Base-by-base conservation (phyloP, 495 filamentous ascomycete genomes). In the Hypoxylon perforatum region DNA sequence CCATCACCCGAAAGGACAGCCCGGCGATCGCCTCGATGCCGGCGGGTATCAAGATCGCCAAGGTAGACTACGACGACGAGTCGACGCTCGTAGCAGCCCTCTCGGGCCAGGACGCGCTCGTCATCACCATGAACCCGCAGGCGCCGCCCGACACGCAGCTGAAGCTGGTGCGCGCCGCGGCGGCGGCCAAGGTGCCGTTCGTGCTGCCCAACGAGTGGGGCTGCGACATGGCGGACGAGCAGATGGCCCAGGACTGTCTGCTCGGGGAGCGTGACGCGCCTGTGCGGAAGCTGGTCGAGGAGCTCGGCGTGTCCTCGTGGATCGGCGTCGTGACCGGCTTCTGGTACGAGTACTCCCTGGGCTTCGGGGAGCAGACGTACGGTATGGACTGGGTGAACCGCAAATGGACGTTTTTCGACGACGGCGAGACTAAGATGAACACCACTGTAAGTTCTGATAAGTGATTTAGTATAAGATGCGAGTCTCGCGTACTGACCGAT, bases 191-290 rank as follows among this genome's bases (percentile, higher is more conserved):
- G 3, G 85, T 91, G 0, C 76, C 76, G 0, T 89, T 81, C 73
- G 73, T 91, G 33, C 56, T 90, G 9, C 88, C 89, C 3, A 89
- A 88, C 61, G 81, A 83, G 42, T 91, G 75, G 71, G 81, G 81
- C 4, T 45, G 57, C 19, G 83, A 87, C 55, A 55, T 45, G 12
- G 44, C 65, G 3, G 75, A 67, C 25, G 72, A 66, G 28, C 12
- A 28, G 0, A n/a, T 72, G 25, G 60, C 46, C 18, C 46, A 45
- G 0, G 72, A 74, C n/a, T 50, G 52, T 25, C 35, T 69, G 0
- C 14, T 67, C 21, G 65, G 64, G 0, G 44, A 50, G 0, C 0
- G 9, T 6, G 30, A 57, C 17, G 3, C 1, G 5, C 55, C 65
- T 4, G 51, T 22, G n/a, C 61, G 28, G 1, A 59, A 57, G 11